These are phyloP conservation scores for Grosmannia penicillata DNA, from an alignment of 2,329 filamentous ascomycete species.

Conservation along the genomic window DNA sequence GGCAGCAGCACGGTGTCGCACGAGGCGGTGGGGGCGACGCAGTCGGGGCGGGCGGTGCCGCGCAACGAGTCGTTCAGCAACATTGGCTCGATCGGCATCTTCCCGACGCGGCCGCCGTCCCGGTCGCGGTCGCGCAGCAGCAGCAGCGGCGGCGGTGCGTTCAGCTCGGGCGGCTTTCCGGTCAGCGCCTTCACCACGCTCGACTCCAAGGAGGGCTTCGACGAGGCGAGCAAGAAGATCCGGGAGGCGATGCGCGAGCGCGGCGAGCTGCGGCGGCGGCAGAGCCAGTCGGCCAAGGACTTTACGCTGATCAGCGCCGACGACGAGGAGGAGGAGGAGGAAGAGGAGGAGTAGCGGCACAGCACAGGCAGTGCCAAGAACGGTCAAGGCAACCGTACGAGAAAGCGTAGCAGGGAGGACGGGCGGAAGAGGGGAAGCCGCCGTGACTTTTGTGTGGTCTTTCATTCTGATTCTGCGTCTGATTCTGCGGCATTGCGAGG, in stretches of 20 bases:
- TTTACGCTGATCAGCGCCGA: constrained; percentile 9
- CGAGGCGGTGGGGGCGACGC: constrained; percentile 30
- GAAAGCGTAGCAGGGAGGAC: too few species aligned
- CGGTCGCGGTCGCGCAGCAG: constrained; percentile 57
- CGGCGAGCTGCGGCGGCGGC: constrained; percentile 44
- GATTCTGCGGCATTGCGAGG: too few species aligned
- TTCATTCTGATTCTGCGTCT: too few species aligned
- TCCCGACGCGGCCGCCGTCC: constrained; percentile 75
- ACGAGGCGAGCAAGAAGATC: constrained; percentile 74
- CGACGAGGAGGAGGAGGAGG: constrained; percentile 7
- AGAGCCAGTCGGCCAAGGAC: constrained; percentile 22
- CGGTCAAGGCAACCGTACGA: too few species aligned
- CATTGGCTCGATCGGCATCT: constrained; percentile 74
- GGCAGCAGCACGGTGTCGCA: constrained; percentile 12
- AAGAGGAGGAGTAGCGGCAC: background rate
- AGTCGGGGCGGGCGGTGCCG: constrained; percentile 43
- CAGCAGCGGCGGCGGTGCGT: constrained; percentile 49
- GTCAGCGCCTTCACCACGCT: constrained; percentile 55
- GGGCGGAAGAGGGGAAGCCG: too few species aligned
- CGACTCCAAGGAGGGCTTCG: constrained; percentile 55
- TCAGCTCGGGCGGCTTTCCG: constrained; percentile 46
- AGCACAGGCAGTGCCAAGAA: too few species aligned
- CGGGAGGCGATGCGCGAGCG: constrained; percentile 70
- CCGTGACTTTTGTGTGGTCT: too few species aligned
- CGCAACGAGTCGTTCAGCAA: constrained; percentile 91